Evolutionary conservation across 208 protist genomes (phyloP), one percentile per base, ranked within the genome.

Genomic region (Leishmania guyanensis): DNA sequence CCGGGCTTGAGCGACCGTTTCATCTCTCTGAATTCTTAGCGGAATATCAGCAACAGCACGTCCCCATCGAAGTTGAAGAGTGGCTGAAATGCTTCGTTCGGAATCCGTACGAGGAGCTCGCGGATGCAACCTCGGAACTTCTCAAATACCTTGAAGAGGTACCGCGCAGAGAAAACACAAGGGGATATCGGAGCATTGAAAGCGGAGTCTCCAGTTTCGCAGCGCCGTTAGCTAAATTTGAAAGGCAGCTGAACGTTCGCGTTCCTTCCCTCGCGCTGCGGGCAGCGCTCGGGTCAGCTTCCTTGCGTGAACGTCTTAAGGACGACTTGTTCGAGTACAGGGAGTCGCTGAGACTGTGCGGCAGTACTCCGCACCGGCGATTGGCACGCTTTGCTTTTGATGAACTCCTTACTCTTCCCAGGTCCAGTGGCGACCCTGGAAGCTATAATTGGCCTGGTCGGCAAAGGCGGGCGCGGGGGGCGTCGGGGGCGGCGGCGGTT

Each of bases 21-120:
- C 88, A 93, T 43, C 87, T 98, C 53, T 60, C 90, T 36, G 93
- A 98, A 75, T 98, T 98, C 86, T 85, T 96, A 73, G 80, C 90
- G 6, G 89, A 87, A 12, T 98, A 98, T 82, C 82, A 95, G 79
- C 86, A 94, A 66, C 85, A 94, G 51, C 93, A 98, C 80, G 92
- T 98, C n/a, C 95, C 95, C 39, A 64, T 92, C 26, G 93, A 98
- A 69, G 91, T 98, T 0, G 93, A 98, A 77, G 95, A 98, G 54
- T 98, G 95, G 93, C 84, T 98, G 39, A 29, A 77, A 64, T 96
- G 84, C 85, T 94, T 94, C 85, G 80, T 97, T 8, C 89, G 91
- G 75, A 84, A 90, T 36, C 94, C 94, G 20, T 82, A 89, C 33
- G 85, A 86, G 50, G 88, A 90, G 71, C 87, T 97, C 20, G 54